Percentiles rank a stretch among this genome's conserved stretches.
These are phyloP conservation scores for Komagataella pseudopastoris DNA, from an alignment of 805 yeast genomes.

Conservation along the genomic window DNA sequence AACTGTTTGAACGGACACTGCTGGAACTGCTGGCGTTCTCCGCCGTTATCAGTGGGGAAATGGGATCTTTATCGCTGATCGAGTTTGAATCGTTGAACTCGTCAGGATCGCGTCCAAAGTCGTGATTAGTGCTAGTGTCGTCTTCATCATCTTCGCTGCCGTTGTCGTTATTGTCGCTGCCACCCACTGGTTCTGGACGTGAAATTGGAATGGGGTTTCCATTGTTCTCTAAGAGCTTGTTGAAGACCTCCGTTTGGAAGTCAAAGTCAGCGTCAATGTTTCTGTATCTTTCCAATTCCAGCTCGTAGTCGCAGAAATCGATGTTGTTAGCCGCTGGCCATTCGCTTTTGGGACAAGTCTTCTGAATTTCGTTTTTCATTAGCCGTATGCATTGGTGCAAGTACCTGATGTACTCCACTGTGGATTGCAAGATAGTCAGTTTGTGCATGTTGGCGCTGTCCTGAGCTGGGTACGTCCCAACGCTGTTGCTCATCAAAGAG, in stretches of 20 bases:
- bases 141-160: not conserved
- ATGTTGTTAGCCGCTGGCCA: conserved; percentile 21
- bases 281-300: conserved; percentile 46
- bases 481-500: not conserved
- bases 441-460: conserved; percentile 40
- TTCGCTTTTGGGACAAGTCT: conserved; percentile 7
- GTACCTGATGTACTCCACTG: conserved; percentile 68
- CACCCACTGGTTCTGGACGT: not conserved
- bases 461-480: conserved; percentile 1
- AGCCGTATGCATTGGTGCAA: conserved; percentile 45
- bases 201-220: conserved; percentile 14
- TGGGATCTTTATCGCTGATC: not conserved
- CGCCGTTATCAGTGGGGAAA: not conserved
- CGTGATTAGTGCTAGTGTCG: not conserved
- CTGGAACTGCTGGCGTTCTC: not conserved
- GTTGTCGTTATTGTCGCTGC: not conserved
- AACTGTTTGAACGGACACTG: not conserved
- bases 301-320: conserved; percentile 37
- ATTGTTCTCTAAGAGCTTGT: conserved; percentile 15
- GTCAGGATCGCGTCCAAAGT: not conserved
- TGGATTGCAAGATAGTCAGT: conserved; percentile 66
- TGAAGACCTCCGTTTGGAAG: conserved; percentile 24
- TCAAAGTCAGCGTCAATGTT: conserved; percentile 43
- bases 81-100: not conserved
- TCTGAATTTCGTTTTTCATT: conserved; percentile 22